Conservation (phyloP, 352 stramenopile species). For the Aphanomyces astaci region DNA sequence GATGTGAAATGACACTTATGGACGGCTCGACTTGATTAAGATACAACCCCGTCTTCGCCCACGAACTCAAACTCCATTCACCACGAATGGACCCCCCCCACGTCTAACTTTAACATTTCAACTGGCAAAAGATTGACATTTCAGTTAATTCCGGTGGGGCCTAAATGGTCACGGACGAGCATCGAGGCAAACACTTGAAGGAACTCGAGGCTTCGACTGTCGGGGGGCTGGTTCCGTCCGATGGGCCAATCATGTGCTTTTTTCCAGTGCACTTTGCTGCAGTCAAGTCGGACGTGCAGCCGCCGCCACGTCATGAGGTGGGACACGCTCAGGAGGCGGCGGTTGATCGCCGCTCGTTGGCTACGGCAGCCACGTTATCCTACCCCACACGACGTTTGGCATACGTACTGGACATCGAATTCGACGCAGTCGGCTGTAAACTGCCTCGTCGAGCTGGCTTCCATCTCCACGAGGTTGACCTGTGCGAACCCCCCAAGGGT, state of each 20-base stretch:
- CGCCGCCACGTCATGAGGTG: conserved; percentile 10
- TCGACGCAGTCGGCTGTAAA: not conserved
- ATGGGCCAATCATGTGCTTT: conserved; percentile 20
- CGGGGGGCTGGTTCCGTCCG: not conserved
- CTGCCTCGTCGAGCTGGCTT: not conserved
- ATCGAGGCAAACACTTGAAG: not conserved
- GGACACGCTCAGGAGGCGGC: not conserved
- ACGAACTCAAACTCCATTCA: too few species aligned
- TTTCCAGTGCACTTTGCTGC: not conserved
- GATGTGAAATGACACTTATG: too few species aligned
- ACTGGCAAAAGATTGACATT: too few species aligned
- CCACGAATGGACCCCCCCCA: too few species aligned
- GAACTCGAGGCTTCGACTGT: not conserved
- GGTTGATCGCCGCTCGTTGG: not conserved
- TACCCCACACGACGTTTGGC: not conserved
- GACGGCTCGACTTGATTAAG: too few species aligned
- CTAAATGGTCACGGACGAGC: conserved; percentile 3
- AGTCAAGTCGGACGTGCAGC: conserved; percentile 12
- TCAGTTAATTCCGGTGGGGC: too few species aligned
- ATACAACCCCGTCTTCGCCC: too few species aligned
- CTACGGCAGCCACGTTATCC: not conserved
- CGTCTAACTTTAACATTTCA: too few species aligned
- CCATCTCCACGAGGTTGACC: not conserved
- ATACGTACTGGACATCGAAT: not conserved
- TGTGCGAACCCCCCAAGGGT: not conserved